Percentiles rank a stretch among this genome's conserved stretches.
phyloP scores from a whole-genome alignment of 2,329 filamentous ascomycete genomes.

The Pseudogymnoascus sp. region DNA sequence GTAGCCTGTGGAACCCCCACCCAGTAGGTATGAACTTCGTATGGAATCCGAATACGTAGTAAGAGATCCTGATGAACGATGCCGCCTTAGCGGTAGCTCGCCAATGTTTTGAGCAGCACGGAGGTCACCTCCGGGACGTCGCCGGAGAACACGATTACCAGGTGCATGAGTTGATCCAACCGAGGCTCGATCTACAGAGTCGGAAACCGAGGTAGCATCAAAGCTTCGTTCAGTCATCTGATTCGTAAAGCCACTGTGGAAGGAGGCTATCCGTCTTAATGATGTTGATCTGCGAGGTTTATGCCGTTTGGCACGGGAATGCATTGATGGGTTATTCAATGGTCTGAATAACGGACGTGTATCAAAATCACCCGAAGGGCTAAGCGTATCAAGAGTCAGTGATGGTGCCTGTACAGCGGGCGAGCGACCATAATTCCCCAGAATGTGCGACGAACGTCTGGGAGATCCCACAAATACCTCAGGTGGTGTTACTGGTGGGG shows the following conservation, averaged over 20 bases:
- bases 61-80: slow-evolving; percentile 52
- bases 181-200: slow-evolving; percentile 42
- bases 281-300: slow-evolving; percentile 45
- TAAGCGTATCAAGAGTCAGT: slow-evolving; percentile 19
- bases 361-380: slow-evolving; percentile 19
- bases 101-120: slow-evolving; percentile 59
- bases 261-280: slow-evolving; percentile 51
- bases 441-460: slow-evolving; percentile 47
- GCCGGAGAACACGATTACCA: slow-evolving; percentile 57
- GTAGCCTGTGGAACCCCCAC: slow-evolving; percentile 34
- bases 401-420: slow-evolving; percentile 27
- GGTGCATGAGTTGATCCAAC: slow-evolving; percentile 31
- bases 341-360: slow-evolving; percentile 12
- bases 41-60: slow-evolving; percentile 55
- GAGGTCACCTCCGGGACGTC: slow-evolving; percentile 69
- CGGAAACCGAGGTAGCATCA: slow-evolving; percentile 51
- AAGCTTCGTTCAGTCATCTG: slow-evolving; percentile 51
- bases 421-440: slow-evolving; percentile 38
- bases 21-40: slow-evolving; percentile 46
- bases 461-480: slow-evolving; percentile 38
- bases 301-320: slow-evolving; percentile 25
- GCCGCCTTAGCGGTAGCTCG: slow-evolving; percentile 46
- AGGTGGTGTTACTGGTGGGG: slow-evolving; percentile 56
- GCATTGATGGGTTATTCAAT: slow-evolving; percentile 17
- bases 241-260: slow-evolving; percentile 47